Base-by-base conservation (phyloP, 768 basidiomycete species). In the Obba rivulosa region DNA sequence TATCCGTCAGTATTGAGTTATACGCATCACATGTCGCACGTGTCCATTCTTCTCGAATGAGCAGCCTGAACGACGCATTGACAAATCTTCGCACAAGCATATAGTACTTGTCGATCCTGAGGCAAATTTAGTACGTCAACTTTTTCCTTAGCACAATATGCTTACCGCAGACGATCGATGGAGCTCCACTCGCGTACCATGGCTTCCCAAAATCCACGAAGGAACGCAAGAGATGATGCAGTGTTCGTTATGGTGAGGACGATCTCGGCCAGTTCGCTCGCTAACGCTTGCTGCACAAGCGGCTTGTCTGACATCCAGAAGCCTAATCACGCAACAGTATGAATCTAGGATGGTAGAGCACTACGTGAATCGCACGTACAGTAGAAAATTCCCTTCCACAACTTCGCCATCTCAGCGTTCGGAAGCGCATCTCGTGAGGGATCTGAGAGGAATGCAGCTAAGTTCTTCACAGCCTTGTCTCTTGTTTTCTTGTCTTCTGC, bases 271-370 rank as follows among this genome's bases (percentile, higher is more conserved):
- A 99, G 69, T 57, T 93, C 89, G 14, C 77, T 73, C 0, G 95
- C 92, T 14, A 99, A 77, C 13, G 83, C 85, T 63, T 98, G 95
- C 63, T 98, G 95, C 8, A 97, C 88, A 8, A 94, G 77, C 3
- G 94, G 94, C 63, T 98, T 99, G 69, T 99, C 95, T 9, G 94
- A 97, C 93, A 97, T 97, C 94, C 95, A 99, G 69, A 93, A 98
- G 63, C 95, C 94, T 96, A 13, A 35, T 2, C 8, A 20, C 13
- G 10, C 34, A 8, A 8, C 8, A 23, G 28, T 31, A 31, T 31
- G 16, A 44, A 5, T 16, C 34, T 41, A 34, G 14, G 22, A 4
- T 24, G 25, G 8, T 10, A 36, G 42, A 49, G 52, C n/a, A 35
- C 21, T 18, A n/a, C 23, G 41, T 46, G 28, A 42, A 14, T 4